Conservation (phyloP, 768 basidiomycete species). For the Kwoniella shandongensis region DNA sequence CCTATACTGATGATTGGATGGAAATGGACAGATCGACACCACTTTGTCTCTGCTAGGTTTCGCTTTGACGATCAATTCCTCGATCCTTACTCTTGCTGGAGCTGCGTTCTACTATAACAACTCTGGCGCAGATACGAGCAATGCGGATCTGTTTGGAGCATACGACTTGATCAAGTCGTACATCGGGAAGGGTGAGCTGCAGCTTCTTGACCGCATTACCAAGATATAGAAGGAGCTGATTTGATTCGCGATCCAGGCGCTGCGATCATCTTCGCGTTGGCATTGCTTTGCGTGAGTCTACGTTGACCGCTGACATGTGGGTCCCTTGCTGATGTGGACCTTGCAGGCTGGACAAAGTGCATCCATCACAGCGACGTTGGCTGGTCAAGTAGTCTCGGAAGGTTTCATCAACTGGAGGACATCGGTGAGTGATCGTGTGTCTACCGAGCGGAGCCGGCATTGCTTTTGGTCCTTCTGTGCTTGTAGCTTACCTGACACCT, state of each 20-base stretch:
- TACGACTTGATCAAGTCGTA: conserved; percentile 67
- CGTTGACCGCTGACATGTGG: too few species aligned
- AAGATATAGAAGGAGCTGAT: not conserved
- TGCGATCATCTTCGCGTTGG: conserved; percentile 83
- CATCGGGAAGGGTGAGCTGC: conserved; percentile 65
- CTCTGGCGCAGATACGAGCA: conserved; percentile 51
- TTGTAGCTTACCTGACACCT: too few species aligned
- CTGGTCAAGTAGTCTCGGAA: conserved; percentile 86
- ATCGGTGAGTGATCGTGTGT: conserved; percentile 54
- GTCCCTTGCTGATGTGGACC: conserved; percentile 10
- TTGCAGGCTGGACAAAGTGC: conserved; percentile 76
- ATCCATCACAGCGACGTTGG: conserved; percentile 81
- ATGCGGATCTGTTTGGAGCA: conserved; percentile 81
- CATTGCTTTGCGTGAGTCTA: conserved; percentile 63
- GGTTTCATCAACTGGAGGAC: conserved; percentile 85
- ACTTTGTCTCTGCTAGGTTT: conserved; percentile 68
- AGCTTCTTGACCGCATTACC: too few species aligned
- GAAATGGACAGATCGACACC: conserved; percentile 59
- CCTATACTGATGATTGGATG: not conserved
- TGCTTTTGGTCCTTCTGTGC: too few species aligned
- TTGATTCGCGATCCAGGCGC: conserved; percentile 59
- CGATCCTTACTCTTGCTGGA: conserved; percentile 74
- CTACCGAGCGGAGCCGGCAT: too few species aligned
- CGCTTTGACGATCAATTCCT: conserved; percentile 82
- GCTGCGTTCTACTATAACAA: conserved; percentile 72